phyloP scores from a whole-genome alignment of 2,329 filamentous ascomycete species.

The Penicillium aurantiogriseum region DNA sequence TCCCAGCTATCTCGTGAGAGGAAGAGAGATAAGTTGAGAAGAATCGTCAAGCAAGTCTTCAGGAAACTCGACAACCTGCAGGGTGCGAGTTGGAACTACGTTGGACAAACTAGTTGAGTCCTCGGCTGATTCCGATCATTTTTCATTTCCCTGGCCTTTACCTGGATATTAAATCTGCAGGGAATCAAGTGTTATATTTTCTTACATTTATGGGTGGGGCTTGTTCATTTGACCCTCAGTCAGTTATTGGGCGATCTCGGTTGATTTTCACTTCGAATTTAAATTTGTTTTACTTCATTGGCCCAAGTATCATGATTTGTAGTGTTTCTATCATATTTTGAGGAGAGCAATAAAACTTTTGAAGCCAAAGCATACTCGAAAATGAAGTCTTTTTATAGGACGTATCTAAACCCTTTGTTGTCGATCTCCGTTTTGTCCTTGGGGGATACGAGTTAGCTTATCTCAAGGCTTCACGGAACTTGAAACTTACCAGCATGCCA shows the following conservation, averaged over 20 bases:
- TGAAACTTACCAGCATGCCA: conserved; percentile 49
- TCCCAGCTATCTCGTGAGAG: background rate
- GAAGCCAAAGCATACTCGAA: background rate
- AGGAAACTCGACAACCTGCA: background rate
- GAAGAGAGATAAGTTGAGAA: background rate
- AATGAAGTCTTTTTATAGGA: conserved; percentile 33
- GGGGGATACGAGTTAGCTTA: background rate
- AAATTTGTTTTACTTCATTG: background rate
- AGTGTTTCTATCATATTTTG: background rate
- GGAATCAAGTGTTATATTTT: background rate
- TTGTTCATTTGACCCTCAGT: too few relatives aligned
- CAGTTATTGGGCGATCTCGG: too few relatives aligned
- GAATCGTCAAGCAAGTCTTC: background rate
- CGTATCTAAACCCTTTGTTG: conserved; percentile 56
- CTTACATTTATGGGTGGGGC: background rate
- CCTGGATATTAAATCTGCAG: background rate
- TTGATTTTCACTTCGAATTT: background rate
- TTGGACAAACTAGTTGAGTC: background rate
- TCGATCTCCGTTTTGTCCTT: conserved; percentile 55
- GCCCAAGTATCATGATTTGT: too few relatives aligned
- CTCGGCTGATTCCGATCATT: background rate
- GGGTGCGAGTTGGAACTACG: background rate
- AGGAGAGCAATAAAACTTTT: background rate
- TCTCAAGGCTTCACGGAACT: background rate
- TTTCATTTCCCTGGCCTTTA: background rate